Evolutionary conservation across 225 moss, liverwort and hornwort species (phyloP).

Genomic region (Sphagnum contortum): DNA sequence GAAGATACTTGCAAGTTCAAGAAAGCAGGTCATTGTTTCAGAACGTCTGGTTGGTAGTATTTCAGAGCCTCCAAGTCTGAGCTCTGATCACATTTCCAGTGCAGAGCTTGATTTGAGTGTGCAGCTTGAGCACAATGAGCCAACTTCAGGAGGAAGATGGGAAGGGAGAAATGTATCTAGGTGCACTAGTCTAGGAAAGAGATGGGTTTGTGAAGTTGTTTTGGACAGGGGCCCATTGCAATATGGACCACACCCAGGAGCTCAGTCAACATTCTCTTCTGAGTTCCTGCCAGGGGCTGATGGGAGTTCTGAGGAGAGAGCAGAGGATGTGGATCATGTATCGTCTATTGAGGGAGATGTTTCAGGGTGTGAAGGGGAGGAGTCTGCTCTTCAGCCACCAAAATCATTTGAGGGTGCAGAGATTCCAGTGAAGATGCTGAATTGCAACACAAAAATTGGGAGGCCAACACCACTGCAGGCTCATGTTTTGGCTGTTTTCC

Average conservation of each 20-base stretch:
- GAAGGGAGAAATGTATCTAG: too few relatives aligned
- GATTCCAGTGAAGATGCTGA: constrained; percentile 11
- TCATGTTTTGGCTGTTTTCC: constrained; percentile 18
- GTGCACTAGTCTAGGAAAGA: too few relatives aligned
- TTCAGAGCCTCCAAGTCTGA: too few relatives aligned
- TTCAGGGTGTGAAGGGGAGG: constrained; percentile 8
- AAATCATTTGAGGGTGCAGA: constrained; percentile 17
- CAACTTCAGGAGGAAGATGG: too few relatives aligned
- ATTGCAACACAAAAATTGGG: constrained; percentile 15
- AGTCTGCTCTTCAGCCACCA: constrained; percentile 7
- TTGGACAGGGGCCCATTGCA: neutral
- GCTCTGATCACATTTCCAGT: too few relatives aligned
- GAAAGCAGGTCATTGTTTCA: too few relatives aligned
- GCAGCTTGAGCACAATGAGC: too few relatives aligned
- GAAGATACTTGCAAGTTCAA: too few relatives aligned
- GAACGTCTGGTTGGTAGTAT: too few relatives aligned
- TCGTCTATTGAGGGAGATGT: constrained; percentile 1
- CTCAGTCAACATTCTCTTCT: neutral
- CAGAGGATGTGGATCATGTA: constrained; percentile 8
- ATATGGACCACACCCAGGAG: neutral
- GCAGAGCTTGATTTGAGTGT: too few relatives aligned
- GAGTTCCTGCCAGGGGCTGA: neutral
- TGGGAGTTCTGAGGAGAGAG: constrained; percentile 1
- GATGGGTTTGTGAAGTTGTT: too few relatives aligned
- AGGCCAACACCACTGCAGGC: constrained; percentile 18